Evolutionary conservation across 495 filamentous ascomycete genomes (phyloP), one percentile per base, ranked within the genome.

Genomic region (Friedmanniomyces simplex): DNA sequence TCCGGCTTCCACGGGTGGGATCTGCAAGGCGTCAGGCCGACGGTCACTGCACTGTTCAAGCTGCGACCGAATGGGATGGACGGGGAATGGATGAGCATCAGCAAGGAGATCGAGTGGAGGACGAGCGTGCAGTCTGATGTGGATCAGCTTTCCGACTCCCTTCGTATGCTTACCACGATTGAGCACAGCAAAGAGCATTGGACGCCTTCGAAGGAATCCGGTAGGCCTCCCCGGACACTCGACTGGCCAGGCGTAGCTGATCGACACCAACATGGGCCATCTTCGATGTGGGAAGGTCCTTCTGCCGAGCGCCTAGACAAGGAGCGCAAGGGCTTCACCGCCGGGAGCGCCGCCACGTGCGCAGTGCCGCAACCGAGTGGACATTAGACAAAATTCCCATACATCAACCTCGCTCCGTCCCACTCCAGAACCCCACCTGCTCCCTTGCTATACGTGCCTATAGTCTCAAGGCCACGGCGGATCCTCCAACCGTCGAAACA

Each of bases 401-500:
- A n/a, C n/a, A n/a, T n/a, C n/a, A n/a, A n/a, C n/a, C n/a, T n/a
- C n/a, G n/a, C n/a, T n/a, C n/a, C n/a, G n/a, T n/a, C n/a, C n/a
- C n/a, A n/a, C n/a, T n/a, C n/a, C n/a, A n/a, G n/a, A n/a, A n/a
- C n/a, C n/a, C n/a, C n/a, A n/a, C n/a, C n/a, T n/a, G n/a, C n/a
- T 32, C 28, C 10, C 28, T 32, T 10, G 10, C 28, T 4, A 32
- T 32, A n/a, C n/a, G n/a, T 10, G 10, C 28, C 28, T 32, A 3
- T 10, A 10, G 4, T 10, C 4, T 32, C 28, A 63, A 18, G 68
- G 69, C 88, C 86, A 94, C 43, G 78, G 78, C 2, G 88, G 90
- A 75, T 95, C 86, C 65, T 82, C 83, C 67, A 84, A 73, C 60
- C 93, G 80, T 67, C 85, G 77, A 70, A 88, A 98, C 25, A 90